Evolutionary conservation across 2,329 filamentous ascomycete genomes (phyloP).

Genomic region (Penicillium sp.): DNA sequence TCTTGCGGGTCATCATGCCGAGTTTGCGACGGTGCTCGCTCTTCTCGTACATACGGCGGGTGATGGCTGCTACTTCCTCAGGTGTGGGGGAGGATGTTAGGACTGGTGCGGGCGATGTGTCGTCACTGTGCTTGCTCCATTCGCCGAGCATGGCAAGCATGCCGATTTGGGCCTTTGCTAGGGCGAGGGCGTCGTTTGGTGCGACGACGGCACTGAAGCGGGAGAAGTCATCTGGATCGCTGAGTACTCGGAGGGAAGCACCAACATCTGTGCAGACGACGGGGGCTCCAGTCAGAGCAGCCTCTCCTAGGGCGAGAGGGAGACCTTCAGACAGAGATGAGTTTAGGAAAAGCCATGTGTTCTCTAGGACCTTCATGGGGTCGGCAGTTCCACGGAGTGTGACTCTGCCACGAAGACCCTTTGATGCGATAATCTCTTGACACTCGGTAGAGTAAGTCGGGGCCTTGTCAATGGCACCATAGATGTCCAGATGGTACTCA

Average conservation of each 20-base stretch:
- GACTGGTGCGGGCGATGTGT: slow-evolving; percentile 45
- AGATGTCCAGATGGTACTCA: slow-evolving; percentile 63
- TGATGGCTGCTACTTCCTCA: slow-evolving; percentile 55
- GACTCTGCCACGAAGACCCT: slow-evolving; percentile 52
- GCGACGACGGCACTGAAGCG: slow-evolving; percentile 63
- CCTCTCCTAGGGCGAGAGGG: slow-evolving; percentile 48
- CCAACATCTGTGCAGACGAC: slow-evolving; percentile 47
- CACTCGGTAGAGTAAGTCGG: slow-evolving; percentile 61
- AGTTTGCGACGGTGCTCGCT: slow-evolving; percentile 55
- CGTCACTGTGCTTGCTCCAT: slow-evolving; percentile 60
- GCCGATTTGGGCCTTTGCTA: slow-evolving; percentile 63
- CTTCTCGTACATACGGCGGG: slow-evolving; percentile 62
- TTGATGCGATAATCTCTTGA: slow-evolving; percentile 59
- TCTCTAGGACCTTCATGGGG: slow-evolving; percentile 55
- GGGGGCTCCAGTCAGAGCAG: slow-evolving; percentile 47
- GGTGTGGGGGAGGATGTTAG: slow-evolving; percentile 52
- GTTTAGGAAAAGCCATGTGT: slow-evolving; percentile 57
- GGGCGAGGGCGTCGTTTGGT: slow-evolving; percentile 61
- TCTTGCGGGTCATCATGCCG: slow-evolving; percentile 59
- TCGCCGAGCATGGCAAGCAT: slow-evolving; percentile 62
- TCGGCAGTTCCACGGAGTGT: slow-evolving; percentile 58
- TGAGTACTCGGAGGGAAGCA: slow-evolving; percentile 43
- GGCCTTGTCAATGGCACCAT: slow-evolving; percentile 63
- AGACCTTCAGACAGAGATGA: slow-evolving; percentile 49
- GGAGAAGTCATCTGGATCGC: slow-evolving; percentile 46